Evolutionary conservation across 192 early-diverging fungal genomes (phyloP).

Genomic region (Dispira parvispora): DNA sequence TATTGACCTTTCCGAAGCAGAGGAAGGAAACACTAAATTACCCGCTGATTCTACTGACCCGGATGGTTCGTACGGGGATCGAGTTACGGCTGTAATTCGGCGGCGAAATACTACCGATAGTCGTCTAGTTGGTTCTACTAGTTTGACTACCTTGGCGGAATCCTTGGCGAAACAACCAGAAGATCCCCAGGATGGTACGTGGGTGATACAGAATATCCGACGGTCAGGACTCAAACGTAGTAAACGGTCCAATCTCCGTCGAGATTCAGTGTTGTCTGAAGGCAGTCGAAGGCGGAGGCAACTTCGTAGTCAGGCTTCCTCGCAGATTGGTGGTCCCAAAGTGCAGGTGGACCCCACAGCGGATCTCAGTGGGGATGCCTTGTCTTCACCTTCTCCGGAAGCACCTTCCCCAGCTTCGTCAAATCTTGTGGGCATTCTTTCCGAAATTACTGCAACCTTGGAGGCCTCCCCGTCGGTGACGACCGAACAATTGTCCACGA

Average conservation of each 20-base stretch:
- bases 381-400: not conserved
- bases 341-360: not conserved
- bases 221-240: slow-evolving; percentile 29
- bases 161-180: not conserved
- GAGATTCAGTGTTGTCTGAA: slow-evolving; percentile 21
- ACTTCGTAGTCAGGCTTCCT: not conserved
- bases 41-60: not conserved
- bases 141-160: not conserved
- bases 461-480: not conserved
- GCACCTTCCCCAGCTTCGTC: not conserved
- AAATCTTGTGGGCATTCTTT: not conserved
- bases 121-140: not conserved
- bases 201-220: slow-evolving; percentile 24
- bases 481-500: no score
- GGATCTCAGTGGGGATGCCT: not conserved
- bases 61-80: not conserved
- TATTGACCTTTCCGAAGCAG: slow-evolving; percentile 7
- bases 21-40: not conserved
- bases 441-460: slow-evolving; percentile 4
- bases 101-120: not conserved
- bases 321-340: not conserved
- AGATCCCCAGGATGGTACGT: not conserved
- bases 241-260: slow-evolving; percentile 26
- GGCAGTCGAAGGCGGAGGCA: slow-evolving; percentile 11
- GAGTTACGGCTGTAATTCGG: slow-evolving; percentile 3